A percentile compares a stretch with the other conserved stretches of the same genome.
These are phyloP conservation scores for Gaeumannomyces sp. DNA, from an alignment of 2,329 filamentous ascomycete genomes.

Conservation along the genomic window DNA sequence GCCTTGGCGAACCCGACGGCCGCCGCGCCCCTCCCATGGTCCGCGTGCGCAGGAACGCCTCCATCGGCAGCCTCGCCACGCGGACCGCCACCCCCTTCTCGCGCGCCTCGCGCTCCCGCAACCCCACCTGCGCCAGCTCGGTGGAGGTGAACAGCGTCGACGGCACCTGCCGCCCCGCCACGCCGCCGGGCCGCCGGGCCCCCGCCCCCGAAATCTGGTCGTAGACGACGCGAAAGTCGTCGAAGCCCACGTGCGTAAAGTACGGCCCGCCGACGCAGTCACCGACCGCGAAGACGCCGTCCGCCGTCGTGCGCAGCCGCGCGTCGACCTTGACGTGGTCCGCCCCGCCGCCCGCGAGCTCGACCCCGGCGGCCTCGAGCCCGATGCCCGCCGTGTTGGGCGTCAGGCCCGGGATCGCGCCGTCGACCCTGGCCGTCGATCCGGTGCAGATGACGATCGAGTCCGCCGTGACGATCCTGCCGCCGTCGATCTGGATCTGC, in stretches of 20 bases:
- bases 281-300: slow-evolving; percentile 10
- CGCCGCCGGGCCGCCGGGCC: background rate
- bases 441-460: slow-evolving; percentile 10
- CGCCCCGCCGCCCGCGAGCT: background rate
- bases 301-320: slow-evolving; percentile 8
- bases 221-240: slow-evolving; percentile 9
- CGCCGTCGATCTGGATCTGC: slow-evolving; percentile 3
- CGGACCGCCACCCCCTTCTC: slow-evolving; percentile 9
- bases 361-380: slow-evolving; percentile 7
- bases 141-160: slow-evolving; percentile 11
- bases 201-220: background rate
- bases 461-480: slow-evolving; percentile 8
- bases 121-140: slow-evolving; percentile 12
- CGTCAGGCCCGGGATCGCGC: background rate
- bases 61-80: slow-evolving; percentile 11
- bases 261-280: slow-evolving; percentile 11
- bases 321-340: slow-evolving; percentile 10
- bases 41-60: slow-evolving; percentile 10
- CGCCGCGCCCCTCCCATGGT: slow-evolving; percentile 4
- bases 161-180: slow-evolving; percentile 9
- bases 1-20: slow-evolving; percentile 10
- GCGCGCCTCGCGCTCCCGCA: slow-evolving; percentile 11
- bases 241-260: slow-evolving; percentile 11
- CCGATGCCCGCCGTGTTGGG: slow-evolving; percentile 19
- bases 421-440: background rate